Percentiles rank a stretch among this genome's conserved stretches.
Conservation (phyloP, 1,284 basidiomycete species). For the Blastosporella zonata region DNA sequence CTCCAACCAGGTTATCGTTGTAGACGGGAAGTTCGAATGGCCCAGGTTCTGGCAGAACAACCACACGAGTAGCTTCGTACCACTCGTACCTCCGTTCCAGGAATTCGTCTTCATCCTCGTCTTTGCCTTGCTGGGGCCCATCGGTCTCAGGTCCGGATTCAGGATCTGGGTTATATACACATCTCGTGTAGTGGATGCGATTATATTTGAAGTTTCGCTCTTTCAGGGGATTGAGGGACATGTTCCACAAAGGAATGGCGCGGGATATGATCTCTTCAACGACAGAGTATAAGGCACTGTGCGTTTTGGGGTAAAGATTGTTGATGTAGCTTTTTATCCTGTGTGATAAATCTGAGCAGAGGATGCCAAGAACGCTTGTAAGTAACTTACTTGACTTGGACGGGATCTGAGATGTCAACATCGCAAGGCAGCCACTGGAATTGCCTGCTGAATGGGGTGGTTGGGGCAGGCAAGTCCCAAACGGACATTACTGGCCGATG, state of each 20-base stretch:
- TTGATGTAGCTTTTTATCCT: constrained; percentile 24
- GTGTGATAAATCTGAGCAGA: background rate
- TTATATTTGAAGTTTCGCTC: background rate
- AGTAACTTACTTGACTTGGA: background rate
- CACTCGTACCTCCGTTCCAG: constrained; percentile 10
- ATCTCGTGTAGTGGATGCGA: constrained; percentile 10
- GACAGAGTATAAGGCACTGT: constrained; percentile 16
- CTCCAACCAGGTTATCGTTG: background rate
- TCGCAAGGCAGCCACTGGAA: constrained; percentile 37
- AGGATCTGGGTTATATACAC: constrained; percentile 15
- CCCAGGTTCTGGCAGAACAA: constrained; percentile 25
- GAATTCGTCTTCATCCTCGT: constrained; percentile 12
- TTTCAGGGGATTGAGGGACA: constrained; percentile 19
- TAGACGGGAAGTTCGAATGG: constrained; percentile 12
- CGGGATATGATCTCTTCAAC: constrained; percentile 18
- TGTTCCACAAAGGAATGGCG: constrained; percentile 23
- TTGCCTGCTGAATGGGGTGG: constrained; percentile 16
- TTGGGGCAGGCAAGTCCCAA: background rate
- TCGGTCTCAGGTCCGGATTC: constrained; percentile 4
- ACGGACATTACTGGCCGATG: background rate
- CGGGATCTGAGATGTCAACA: constrained; percentile 16
- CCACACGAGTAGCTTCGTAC: constrained; percentile 11
- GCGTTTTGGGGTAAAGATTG: constrained; percentile 20
- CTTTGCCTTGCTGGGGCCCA: constrained; percentile 14
- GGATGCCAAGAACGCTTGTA: background rate